These are phyloP conservation scores for Cercospora berteroae DNA, from an alignment of 2,329 filamentous ascomycete genomes.

Conservation along the genomic window DNA sequence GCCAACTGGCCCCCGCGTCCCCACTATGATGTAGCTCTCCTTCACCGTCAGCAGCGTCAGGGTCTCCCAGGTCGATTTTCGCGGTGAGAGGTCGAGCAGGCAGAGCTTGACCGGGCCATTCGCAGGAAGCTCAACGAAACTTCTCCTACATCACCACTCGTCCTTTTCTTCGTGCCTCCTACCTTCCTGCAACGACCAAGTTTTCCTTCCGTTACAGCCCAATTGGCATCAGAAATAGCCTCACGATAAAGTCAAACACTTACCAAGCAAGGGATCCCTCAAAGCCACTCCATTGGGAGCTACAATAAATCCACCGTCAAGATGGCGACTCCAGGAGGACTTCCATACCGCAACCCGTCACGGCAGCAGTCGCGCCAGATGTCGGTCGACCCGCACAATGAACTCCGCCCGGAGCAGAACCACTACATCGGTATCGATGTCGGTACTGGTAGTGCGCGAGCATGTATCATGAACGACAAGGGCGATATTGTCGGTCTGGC, in stretches of 20 bases:
- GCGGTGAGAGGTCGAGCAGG: conserved; percentile 7
- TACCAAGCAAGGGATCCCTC: conserved; percentile 3
- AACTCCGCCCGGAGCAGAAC: conserved; percentile 56
- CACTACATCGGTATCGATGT: conserved; percentile 88
- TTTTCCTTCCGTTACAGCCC: not conserved
- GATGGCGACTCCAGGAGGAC: conserved; percentile 17
- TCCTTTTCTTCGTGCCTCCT: not conserved
- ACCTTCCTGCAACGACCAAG: not conserved
- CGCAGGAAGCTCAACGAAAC: conserved; percentile 11
- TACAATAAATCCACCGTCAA: conserved; percentile 1
- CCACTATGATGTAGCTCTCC: conserved; percentile 18
- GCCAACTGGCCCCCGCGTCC: conserved; percentile 9
- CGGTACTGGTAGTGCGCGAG: conserved; percentile 89
- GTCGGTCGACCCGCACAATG: conserved; percentile 55
- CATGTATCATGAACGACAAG: conserved; percentile 88
- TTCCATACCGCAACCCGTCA: conserved; percentile 38
- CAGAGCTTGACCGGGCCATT: not conserved
- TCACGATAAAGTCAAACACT: not conserved
- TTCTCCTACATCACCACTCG: not conserved
- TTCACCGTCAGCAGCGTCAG: conserved; percentile 4
- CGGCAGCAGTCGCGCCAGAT: conserved; percentile 47
- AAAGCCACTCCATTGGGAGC: not conserved
- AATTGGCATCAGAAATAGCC: not conserved
- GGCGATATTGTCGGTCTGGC: conserved; percentile 75
- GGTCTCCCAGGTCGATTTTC: conserved; percentile 8